A percentile compares a stretch with the other conserved stretches of the same genome.
These are phyloP conservation scores for Trichoderma sp. DNA, from an alignment of 2,329 filamentous ascomycete genomes.

Conservation along the genomic window DNA sequence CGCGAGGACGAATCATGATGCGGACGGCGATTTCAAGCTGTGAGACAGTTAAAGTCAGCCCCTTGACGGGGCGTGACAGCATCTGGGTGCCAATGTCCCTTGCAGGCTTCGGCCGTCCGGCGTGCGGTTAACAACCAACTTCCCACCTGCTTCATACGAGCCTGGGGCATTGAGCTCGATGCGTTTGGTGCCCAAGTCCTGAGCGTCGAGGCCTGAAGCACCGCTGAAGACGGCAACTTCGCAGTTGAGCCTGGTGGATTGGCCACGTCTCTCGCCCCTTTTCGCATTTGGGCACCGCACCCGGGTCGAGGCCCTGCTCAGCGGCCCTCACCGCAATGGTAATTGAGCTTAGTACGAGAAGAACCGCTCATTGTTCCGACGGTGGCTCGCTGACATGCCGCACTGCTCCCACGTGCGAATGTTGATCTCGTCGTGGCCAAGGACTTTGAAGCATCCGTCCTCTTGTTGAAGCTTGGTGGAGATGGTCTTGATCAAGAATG, in stretches of 20 bases:
- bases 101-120: too few species aligned
- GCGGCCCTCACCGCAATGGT: too few species aligned
- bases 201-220: conserved; percentile 42
- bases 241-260: conserved; percentile 14
- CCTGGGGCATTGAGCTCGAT: conserved; percentile 56
- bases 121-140: too few species aligned
- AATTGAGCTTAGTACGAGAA: too few species aligned
- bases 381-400: conserved; percentile 29
- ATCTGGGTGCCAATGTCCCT: too few species aligned
- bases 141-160: conserved; percentile 53
- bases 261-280: background rate
- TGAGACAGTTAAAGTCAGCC: conserved; percentile 39
- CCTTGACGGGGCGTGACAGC: conserved; percentile 37
- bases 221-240: conserved; percentile 59
- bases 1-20: conserved; percentile 57
- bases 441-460: too few species aligned
- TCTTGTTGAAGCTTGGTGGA: too few species aligned
- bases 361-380: background rate
- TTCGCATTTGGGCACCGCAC: too few species aligned
- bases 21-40: conserved; percentile 46
- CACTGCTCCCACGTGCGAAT: conserved; percentile 34
- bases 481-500: too few species aligned
- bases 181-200: conserved; percentile 48
- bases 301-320: too few species aligned
- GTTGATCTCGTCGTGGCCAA: conserved; percentile 27